A percentile compares a stretch with the other conserved stretches of the same genome.
These are phyloP conservation scores for Pleurostoma richardsiae DNA, from an alignment of 2,329 filamentous ascomycete species.

Conservation along the genomic window DNA sequence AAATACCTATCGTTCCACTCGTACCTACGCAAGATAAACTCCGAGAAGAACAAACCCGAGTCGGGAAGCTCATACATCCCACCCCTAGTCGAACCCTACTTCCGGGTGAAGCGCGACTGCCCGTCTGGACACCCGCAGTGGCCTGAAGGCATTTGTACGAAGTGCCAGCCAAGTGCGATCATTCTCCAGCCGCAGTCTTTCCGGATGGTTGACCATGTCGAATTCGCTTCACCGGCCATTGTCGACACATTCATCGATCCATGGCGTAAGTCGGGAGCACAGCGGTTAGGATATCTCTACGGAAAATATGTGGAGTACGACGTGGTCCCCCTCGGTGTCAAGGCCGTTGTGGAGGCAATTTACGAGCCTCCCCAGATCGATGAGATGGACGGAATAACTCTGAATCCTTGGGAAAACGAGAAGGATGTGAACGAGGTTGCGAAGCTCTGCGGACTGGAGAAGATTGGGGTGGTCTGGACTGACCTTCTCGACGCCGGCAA, in stretches of 20 bases:
- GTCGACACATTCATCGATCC: conserved; percentile 89
- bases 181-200: conserved; percentile 90
- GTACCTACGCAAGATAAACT: conserved; percentile 90
- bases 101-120: conserved; percentile 81
- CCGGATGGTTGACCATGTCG: conserved; percentile 97
- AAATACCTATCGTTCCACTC: conserved; percentile 97
- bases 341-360: conserved; percentile 93
- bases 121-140: conserved; percentile 90
- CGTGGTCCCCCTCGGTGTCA: conserved; percentile 88
- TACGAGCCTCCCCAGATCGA: conserved; percentile 92
- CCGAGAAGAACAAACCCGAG: conserved; percentile 93
- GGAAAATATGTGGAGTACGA: conserved; percentile 86
- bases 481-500: conserved; percentile 79
- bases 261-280: conserved; percentile 80
- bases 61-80: conserved; percentile 93
- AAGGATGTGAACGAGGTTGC: conserved; percentile 77
- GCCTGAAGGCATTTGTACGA: conserved; percentile 96
- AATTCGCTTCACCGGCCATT: conserved; percentile 80
- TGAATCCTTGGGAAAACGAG: conserved; percentile 82
- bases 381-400: conserved; percentile 81
- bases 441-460: conserved; percentile 76
- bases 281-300: conserved; percentile 86
- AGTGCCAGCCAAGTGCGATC: conserved; percentile 96
- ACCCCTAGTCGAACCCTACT: conserved; percentile 87
- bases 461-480: conserved; percentile 90